phyloP scores from a whole-genome alignment of 345 rosid species.

The Linum tenue region DNA sequence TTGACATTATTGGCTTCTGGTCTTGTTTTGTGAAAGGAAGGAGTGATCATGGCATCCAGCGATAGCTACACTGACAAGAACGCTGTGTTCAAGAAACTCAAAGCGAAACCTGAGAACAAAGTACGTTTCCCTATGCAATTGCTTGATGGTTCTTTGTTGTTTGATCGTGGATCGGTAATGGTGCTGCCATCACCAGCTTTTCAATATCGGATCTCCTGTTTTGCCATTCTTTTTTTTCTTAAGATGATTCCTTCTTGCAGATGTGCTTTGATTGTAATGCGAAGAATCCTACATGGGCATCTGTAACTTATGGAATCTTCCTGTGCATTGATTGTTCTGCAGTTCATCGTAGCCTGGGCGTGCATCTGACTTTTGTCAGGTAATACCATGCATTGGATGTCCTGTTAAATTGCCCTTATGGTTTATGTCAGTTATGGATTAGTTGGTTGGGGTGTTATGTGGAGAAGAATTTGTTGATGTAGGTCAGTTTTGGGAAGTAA shows the following conservation, averaged over 20 bases:
- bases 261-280: slow-evolving; percentile 98
- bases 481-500: too few relatives aligned
- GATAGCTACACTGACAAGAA: slow-evolving; percentile 58
- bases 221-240: neutral
- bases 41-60: slow-evolving; percentile 42
- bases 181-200: slow-evolving; percentile 20
- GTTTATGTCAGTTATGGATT: neutral
- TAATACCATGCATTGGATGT: slow-evolving; percentile 11
- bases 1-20: neutral
- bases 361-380: slow-evolving; percentile 97
- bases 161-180: slow-evolving; percentile 19
- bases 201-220: neutral
- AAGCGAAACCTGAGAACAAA: slow-evolving; percentile 90
- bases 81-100: slow-evolving; percentile 68
- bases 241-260: slow-evolving; percentile 23
- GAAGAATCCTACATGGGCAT: slow-evolving; percentile 97
- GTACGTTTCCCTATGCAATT: slow-evolving; percentile 20
- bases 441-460: neutral
- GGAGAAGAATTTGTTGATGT: neutral
- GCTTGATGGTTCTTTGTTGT: neutral
- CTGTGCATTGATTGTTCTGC: slow-evolving; percentile 99
- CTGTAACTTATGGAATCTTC: slow-evolving; percentile 95
- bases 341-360: slow-evolving; percentile 89
- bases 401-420: neutral
- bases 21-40: neutral